phyloP scores from a whole-genome alignment of 2,329 filamentous ascomycete species.

The Ophiocordyceps camponoti-leonardi region DNA sequence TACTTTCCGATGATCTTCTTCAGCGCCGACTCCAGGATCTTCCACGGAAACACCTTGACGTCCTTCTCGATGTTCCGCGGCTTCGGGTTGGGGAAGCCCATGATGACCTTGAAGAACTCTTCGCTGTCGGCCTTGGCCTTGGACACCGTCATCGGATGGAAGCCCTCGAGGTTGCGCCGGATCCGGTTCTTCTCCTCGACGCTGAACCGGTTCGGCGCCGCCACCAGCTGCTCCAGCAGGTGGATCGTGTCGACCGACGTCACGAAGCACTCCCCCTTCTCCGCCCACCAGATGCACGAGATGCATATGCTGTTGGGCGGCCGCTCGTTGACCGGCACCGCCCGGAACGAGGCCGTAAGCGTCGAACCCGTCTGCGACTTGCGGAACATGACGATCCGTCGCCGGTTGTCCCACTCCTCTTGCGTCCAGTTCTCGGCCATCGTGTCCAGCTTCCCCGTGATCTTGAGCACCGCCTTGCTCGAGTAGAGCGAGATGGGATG shows the following conservation, averaged over 20 bases:
- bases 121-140: constrained; percentile 87
- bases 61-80: constrained; percentile 98
- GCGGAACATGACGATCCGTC: constrained; percentile 77
- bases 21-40: constrained; percentile 66
- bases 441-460: constrained; percentile 65
- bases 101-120: constrained; percentile 97
- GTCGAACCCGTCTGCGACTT: constrained; percentile 69
- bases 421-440: constrained; percentile 74
- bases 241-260: constrained; percentile 95
- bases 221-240: constrained; percentile 81
- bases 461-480: constrained; percentile 68
- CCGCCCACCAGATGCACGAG: constrained; percentile 94
- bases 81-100: constrained; percentile 90
- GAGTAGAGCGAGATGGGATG: constrained; percentile 71
- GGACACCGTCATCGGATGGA: constrained; percentile 80
- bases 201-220: constrained; percentile 57
- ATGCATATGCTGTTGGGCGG: constrained; percentile 78
- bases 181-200: constrained; percentile 99
- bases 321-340: constrained; percentile 63
- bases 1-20: constrained; percentile 99
- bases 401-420: constrained; percentile 63
- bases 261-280: constrained; percentile 79
- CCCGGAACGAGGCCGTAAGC: constrained; percentile 62
- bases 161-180: constrained; percentile 85
- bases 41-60: constrained; percentile 97